Base-by-base conservation (phyloP, 2,329 filamentous ascomycete genomes). In the Phoma sp. region DNA sequence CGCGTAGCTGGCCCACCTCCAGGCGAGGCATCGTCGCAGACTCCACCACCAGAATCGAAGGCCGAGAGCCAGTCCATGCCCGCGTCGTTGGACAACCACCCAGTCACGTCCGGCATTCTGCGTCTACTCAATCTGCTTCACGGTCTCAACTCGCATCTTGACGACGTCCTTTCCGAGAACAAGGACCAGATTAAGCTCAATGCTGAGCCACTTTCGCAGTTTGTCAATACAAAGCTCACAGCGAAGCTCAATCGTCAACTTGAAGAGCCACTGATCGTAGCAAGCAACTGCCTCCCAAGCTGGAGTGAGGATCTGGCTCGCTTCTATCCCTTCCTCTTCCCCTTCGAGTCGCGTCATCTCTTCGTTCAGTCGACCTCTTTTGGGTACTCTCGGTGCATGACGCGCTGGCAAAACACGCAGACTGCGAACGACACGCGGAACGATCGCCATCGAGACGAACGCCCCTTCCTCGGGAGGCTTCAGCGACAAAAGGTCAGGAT, bases 401-500 rank as follows among this genome's bases (percentile, higher is more conserved):
- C 89, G 56, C 87, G 94, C 73, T 99, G 96, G 96, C 95, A 98
- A 77, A 96, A 91, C 69, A 88, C 91, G 1, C 92, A 97, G 72
- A 85, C 87, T 21, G 85, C 88, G 21, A 92, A 92, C 61, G 93
- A 96, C 56, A 87, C 85, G 51, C 85, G 94, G 37, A 86, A 90
- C 47, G 91, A 96, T 67, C 88, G 92, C 41, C 89, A 87, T 59
- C 84, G 92, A 43, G 94, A 98, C 64, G 93, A 98, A 60, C 85
- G 93, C 12, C 92, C 93, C 2, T 96, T 96, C 82, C 81, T 98
- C 2, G 95, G 95, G 13, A 86, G 94, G 37, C 83, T 97, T 1
- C 95, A 98, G 74, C 88, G 95, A 52, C 95, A 99, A 71, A 99
- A 99, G 76, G 94, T 99, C n/a, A 89, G 95, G 39, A 98, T 99